These are phyloP conservation scores for Cyberlindnera mrakii DNA, from an alignment of 805 yeast species.

Conservation along the genomic window DNA sequence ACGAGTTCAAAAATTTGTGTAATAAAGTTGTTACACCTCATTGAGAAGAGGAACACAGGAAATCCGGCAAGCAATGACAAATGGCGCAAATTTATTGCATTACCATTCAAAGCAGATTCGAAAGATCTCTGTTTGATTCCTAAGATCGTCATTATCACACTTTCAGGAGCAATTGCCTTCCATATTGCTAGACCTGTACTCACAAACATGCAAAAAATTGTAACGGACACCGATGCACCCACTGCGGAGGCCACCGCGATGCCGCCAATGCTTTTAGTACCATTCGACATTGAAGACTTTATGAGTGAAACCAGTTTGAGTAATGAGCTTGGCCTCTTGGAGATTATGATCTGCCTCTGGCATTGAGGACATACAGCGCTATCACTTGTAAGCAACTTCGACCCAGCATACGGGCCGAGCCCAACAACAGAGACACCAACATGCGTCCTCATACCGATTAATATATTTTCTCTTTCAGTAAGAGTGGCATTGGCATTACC, in stretches of 20 bases:
- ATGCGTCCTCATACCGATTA: background rate
- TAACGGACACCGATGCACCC: conserved; percentile 18
- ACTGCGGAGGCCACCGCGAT: conserved; percentile 13
- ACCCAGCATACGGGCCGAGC: conserved; percentile 3
- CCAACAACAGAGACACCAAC: background rate
- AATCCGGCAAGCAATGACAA: conserved; percentile 21
- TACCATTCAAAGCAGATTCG: conserved; percentile 11
- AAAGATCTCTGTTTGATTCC: conserved; percentile 17
- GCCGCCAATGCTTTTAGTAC: conserved; percentile 4
- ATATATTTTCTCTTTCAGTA: background rate
- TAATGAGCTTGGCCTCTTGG: conserved; percentile 15
- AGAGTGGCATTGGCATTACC: background rate
- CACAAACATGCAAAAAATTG: conserved; percentile 15
- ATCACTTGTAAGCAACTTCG: conserved; percentile 2
- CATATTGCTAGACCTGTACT: conserved; percentile 27
- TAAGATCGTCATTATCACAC: conserved; percentile 27
- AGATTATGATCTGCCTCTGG: conserved; percentile 24
- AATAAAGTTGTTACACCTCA: conserved; percentile 14
- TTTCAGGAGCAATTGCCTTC: conserved; percentile 25
- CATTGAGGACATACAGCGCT: conserved; percentile 34
- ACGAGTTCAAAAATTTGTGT: too few relatives aligned
- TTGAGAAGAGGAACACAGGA: conserved; percentile 25
- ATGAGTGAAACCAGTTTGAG: conserved; percentile 11
- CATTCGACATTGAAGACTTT: conserved; percentile 10
- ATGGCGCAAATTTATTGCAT: conserved; percentile 6